Base-by-base conservation (phyloP, 306 rosid species). In the Carpinus viminea region DNA sequence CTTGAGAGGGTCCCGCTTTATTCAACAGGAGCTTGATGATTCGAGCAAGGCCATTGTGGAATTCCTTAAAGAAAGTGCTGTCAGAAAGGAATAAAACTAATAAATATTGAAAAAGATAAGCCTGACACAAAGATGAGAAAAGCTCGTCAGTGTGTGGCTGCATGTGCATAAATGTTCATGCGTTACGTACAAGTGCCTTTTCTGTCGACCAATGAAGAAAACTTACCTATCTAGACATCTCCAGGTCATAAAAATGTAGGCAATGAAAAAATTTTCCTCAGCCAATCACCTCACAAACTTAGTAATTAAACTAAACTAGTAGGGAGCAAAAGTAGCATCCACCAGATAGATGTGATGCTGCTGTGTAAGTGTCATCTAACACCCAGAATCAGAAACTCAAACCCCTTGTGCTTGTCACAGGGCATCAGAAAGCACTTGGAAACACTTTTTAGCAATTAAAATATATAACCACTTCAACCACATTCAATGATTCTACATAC, bases 41-140 rank as follows among this genome's bases (percentile, higher is more conserved):
- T 76, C 83, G 86, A 77, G 88, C 97, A 78, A 91, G 97, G 76
- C 81, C 89, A 74, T 68, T 79, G 86, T 92, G 97, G 85, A 88
- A 89, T 74, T 92, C 97, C 80, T 92, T 89, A 65, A 92, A 90
- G 79, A 92, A 90, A 45, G 97, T 94, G 93, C 98, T 92, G 97
- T 74, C 76, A 78, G 85, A 74, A 74, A 54, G 76, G 75, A n/a
- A 82, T 72, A 68, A 78, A 76, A 74, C 74, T 73, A 83, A 61
- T 64, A 45, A 78, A 48, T 38, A 75, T 68, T 18, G 76, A 64
- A 60, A 57, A 77, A 89, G 78, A 87, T 77, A 62, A 77, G 68
- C 52, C 4, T 72, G 38, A 74, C 79, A 90, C 55, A 83, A 66
- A 83, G 80, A 80, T 71, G 69, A 51, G 73, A 80, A 72, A 75